Percentiles rank a stretch among this genome's conserved stretches.
Evolutionary conservation across 2,329 filamentous ascomycete species (phyloP).

Genomic region (Colletotrichum siamense): DNA sequence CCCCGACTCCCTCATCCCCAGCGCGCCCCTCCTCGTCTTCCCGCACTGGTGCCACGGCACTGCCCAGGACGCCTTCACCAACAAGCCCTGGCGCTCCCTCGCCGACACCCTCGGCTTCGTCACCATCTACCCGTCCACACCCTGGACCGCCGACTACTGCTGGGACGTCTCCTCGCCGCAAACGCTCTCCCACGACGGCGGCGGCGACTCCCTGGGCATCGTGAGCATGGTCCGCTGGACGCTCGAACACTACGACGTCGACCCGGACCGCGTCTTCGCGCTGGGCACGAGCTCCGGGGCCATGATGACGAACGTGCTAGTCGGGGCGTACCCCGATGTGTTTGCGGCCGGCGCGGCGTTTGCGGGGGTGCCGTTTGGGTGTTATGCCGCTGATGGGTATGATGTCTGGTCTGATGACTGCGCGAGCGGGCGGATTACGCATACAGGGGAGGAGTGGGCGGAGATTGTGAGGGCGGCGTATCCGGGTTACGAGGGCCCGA

Average conservation of each 20-base stretch:
- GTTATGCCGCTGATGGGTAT: conserved; percentile 48
- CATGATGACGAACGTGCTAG: conserved; percentile 62
- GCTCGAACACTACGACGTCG: conserved; percentile 48
- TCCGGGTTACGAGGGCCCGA: conserved; percentile 53
- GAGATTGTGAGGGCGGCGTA: conserved; percentile 46
- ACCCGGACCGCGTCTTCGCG: conserved; percentile 54
- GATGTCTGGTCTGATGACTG: conserved; percentile 59
- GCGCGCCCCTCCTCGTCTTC: conserved; percentile 59
- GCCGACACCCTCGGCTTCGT: conserved; percentile 61
- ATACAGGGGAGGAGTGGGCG: conserved; percentile 38
- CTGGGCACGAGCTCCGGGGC: conserved; percentile 57
- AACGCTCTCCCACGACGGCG: conserved; percentile 53
- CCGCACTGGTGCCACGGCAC: conserved; percentile 64
- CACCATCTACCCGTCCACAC: conserved; percentile 44
- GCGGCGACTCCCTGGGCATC: conserved; percentile 57
- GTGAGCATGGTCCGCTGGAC: conserved; percentile 60
- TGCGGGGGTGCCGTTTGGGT: conserved; percentile 49
- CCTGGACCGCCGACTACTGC: conserved; percentile 49
- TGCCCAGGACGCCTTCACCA: conserved; percentile 52
- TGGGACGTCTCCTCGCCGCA: conserved; percentile 63
- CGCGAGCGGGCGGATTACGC: conserved; percentile 50
- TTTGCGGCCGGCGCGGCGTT: conserved; percentile 56
- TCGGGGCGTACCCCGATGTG: conserved; percentile 57
- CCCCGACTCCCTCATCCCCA: conserved; percentile 43
- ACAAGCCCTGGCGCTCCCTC: conserved; percentile 57